Evolutionary conservation across 2,329 filamentous ascomycete genomes (phyloP), one percentile per base, ranked within the genome.

Genomic region (Cryphonectria radicalis): DNA sequence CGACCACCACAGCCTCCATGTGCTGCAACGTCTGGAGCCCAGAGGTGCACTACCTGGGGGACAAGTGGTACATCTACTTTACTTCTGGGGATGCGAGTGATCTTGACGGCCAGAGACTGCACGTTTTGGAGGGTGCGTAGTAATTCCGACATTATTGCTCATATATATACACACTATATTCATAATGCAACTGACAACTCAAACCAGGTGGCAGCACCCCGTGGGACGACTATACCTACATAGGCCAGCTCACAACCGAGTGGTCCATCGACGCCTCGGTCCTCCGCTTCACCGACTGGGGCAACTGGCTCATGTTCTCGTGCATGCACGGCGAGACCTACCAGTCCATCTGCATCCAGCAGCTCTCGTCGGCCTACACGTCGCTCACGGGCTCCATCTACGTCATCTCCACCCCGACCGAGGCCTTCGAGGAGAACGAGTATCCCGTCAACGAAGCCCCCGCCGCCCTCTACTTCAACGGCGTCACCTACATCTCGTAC

Each of bases 1-100:
- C 81, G 0, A 84, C 86, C 69, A 78, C 77, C 5, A 83, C 82
- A 22, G 76, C 86, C 1, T 79, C 79, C 4, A 80, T 85, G 22
- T 86, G 84, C 77, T 86, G 85, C 76, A 88, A 88, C 68, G 83
- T 89, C 53, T 90, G 87, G 87, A 87, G 88, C 0, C 87, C 87
- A 0, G 87, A 89, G 74, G 79, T 88, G 0, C 87, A 88, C 74
- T 84, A 84, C 70, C 76, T 88, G 10, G 81, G 83, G n/a, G 79
- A 78, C 19, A 75, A 69, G 25, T 84, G 87, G 87, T 89, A 87
- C 70, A 82, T 89, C 55, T 89, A 89, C 78, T 89, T 89, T 76
- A 86, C 86, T 0, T 85, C 86, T 1, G 86, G 86, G 0, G 80
- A 80, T 35, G 77, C 77, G 1, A 79, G 78, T 3, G 81, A 87